Base-by-base conservation (phyloP, 495 filamentous ascomycete species). In the Aeminium ludgeri region DNA sequence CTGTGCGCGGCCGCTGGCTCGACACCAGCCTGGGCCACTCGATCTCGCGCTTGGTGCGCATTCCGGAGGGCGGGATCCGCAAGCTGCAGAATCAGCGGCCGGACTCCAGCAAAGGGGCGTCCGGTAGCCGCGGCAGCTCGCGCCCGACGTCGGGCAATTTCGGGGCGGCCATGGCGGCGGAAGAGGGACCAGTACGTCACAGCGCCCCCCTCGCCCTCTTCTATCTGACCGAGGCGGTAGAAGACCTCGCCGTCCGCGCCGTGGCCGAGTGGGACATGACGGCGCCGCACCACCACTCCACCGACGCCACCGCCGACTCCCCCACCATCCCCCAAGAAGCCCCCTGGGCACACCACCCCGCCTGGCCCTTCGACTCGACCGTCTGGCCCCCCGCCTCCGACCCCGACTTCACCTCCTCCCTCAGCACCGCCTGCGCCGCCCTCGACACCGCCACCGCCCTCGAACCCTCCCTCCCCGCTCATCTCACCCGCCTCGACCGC, bases 251-350 rank as follows among this genome's bases (percentile, higher is more conserved):
- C 2, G 80, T 86, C 44, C 71, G 83, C 10, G 74, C 70, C 3
- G 55, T 84, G 19, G 87, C 86, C 4, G 87, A 94, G 50, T 80
- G 78, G 66, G 73, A 75, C 43, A 94, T 92, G 83, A 70, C 72
- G 2, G 72, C 73, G 40, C 65, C 70, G 7, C 12, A 30, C 11
- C 16, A 18, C 15, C 10, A 12, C 15, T 27, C 34, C 10, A 28
- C 32, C 7, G 37, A 19, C 20, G 4, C 19, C n/a, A 15, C 38
- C 3, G 19, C 2, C 34, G 4, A 3, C 23, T 25, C 23, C 23
- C 3, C 23, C 23, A 25, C 23, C 23, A 25, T 8, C 23, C 23
- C 23, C 3, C 23, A 2, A 19, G 29, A 19, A 10, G 54, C 73
- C 7, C 76, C 75, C 0, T 79, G 73, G 69, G 54, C 60, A 15